These are phyloP conservation scores for Cajanus cajan DNA, from an alignment of 306 rosid species.

Conservation along the genomic window DNA sequence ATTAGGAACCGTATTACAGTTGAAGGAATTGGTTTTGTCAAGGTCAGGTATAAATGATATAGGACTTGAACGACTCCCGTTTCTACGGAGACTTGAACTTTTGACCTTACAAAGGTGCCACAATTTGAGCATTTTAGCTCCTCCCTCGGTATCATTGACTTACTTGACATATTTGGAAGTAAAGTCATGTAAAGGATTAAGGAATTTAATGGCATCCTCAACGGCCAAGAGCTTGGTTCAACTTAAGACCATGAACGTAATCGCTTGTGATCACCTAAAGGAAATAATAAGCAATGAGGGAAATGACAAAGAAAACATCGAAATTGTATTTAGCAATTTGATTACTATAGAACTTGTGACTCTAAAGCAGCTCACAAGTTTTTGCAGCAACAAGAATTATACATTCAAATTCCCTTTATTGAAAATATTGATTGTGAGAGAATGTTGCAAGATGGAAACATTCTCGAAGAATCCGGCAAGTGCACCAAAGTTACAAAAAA, in stretches of 20 bases:
- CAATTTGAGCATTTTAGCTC: background rate
- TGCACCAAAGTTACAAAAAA: slow-evolving; percentile 8
- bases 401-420: slow-evolving; percentile 9
- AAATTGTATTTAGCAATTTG: slow-evolving; percentile 5
- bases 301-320: background rate
- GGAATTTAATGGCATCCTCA: background rate
- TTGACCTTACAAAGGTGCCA: fast-evolving
- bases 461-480: background rate
- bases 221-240: slow-evolving; percentile 11
- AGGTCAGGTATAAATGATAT: background rate
- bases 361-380: background rate
- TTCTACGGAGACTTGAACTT: background rate
- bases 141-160: background rate
- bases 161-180: slow-evolving; percentile 5
- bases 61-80: background rate
- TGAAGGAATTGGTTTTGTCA: background rate
- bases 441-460: background rate
- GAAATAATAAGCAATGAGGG: background rate
- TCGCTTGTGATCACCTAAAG: background rate
- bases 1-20: slow-evolving; percentile 11
- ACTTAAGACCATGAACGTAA: background rate
- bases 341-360: background rate
- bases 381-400: background rate
- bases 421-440: background rate
- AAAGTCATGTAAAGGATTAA: background rate